Evolutionary conservation across 306 rosid genomes (phyloP).

Genomic region (cucumber (Cucumis sativus)): Cucumber_9930_V3 NC_026659.2:15723501-15724000

Average conservation of each 20-base stretch:
- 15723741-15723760: no score
- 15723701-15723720: neutral
- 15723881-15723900: neutral
- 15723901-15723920: neutral
- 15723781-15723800: no score
- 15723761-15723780: no score
- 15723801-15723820: neutral
- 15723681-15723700: neutral
- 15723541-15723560: no score
- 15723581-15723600: no score
- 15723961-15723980: neutral
- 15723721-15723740: neutral
- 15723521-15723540: no score
- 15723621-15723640: no score
- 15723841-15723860: neutral
- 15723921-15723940: neutral
- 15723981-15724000: conserved; percentile 17
- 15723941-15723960: conserved; percentile 8
- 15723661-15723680: neutral
- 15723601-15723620: neutral
- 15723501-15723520: no score
- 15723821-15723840: neutral
- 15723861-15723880: neutral
- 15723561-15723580: no score
- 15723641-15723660: neutral